Evolutionary conservation across 805 yeast genomes (phyloP).

Genomic region (Priceomyces fermenticarens): DNA sequence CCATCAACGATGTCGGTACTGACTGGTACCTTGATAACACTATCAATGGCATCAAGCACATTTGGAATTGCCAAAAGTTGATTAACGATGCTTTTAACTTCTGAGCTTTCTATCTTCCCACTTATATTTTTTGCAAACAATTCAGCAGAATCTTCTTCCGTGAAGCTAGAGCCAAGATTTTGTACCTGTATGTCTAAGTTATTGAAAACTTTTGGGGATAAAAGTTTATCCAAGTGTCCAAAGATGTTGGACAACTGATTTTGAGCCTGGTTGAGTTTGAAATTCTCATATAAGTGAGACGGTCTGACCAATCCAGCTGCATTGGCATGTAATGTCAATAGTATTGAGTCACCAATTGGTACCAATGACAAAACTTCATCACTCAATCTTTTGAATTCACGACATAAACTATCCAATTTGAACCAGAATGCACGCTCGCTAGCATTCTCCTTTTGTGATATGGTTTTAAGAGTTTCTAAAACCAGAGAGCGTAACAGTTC

Average conservation of each 20-base stretch:
- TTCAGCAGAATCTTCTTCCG: conserved; percentile 15
- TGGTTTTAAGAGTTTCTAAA: conserved; percentile 17
- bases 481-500: conserved; percentile 24
- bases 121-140: conserved; percentile 21
- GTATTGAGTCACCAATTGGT: conserved; percentile 8
- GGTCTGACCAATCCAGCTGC: conserved; percentile 30
- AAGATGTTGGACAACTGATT: conserved; percentile 20
- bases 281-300: conserved; percentile 30
- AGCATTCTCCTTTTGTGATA: conserved; percentile 23
- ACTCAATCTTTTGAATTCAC: conserved; percentile 60
- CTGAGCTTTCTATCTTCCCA: conserved; percentile 23
- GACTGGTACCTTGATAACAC: conserved; percentile 15
- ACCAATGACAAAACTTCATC: conserved; percentile 57
- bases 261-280: conserved; percentile 10
- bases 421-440: conserved; percentile 53
- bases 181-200: conserved; percentile 18
- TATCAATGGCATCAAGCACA: conserved; percentile 19
- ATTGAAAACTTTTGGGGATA: conserved; percentile 29
- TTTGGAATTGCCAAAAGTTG: conserved; percentile 25
- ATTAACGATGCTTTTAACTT: conserved; percentile 16
- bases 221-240: conserved; percentile 15
- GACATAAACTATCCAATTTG: conserved; percentile 67
- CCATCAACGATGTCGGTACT: background rate
- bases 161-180: conserved; percentile 8
- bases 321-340: conserved; percentile 28